Evolutionary conservation across 371 early-diverging fungal genomes (phyloP), one percentile per base, ranked within the genome.

Genomic region (Rozella allomycis): DNA sequence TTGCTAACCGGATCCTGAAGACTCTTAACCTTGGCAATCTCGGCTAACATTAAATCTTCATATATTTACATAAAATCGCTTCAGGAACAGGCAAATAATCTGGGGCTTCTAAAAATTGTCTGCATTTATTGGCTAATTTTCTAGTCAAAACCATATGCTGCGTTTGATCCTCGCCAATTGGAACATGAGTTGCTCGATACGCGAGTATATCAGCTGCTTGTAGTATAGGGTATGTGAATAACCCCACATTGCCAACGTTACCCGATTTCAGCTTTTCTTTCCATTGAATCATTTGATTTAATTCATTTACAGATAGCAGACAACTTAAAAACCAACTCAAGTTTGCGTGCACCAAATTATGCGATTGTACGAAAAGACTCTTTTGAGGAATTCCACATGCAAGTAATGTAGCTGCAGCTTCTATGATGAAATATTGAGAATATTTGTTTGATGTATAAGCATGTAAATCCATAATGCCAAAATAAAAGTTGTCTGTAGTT

Each of bases 251-350:
- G 23, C 61, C 65, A 0, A 58, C 53, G 13, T 65, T 33, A 21
- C 51, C 50, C 18, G 60, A 48, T 3, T 50, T 50, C 30, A 31
- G 28, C 6, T 34, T 36, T 33, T 55, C 60, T 62, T 87, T 85
- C 87, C 87, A 91, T 42, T 91, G 90, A 4, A 86, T 86, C 91
- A 91, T 91, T 10, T 88, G 58, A 5, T 69, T 70, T 3, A 91
- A 50, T 78, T 80, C 78, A 0, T 78, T 73, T 2, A 87, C 64
- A 16, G 84, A 79, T 4, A 85, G 75, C 25, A 73, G 55, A 38
- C 82, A 83, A 38, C 67, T 74, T 37, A 88, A 52, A 6, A 81
- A 52, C 91, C 91, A 91, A 13, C 63, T 51, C 12, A 87, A 58
- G 45, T 84, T 76, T 1, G 85, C 31, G 44, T 91, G 91, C 26